Conservation (phyloP, 192 early-diverging fungal species). For the Coemansia sp. region DNA sequence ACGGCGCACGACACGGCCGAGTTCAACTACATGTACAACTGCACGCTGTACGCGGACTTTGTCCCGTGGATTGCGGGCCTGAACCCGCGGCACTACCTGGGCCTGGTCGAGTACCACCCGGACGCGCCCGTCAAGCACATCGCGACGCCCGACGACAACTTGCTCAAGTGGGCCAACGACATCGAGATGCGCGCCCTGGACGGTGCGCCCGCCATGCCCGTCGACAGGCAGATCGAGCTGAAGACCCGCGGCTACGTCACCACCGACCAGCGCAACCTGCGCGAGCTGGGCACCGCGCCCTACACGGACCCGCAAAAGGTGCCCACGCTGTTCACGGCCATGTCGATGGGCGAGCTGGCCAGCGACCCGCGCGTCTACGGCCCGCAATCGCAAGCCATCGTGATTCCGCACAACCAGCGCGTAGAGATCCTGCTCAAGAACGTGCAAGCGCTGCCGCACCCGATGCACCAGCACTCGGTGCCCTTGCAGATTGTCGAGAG, state of each 20-base stretch:
- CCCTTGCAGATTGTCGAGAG: conserved; percentile 71
- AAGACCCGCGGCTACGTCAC: neutral
- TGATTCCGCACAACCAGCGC: conserved; percentile 60
- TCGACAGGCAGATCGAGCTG: conserved; percentile 14
- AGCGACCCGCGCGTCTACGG: conserved; percentile 59
- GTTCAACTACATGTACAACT: conserved; percentile 63
- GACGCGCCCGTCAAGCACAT: conserved; percentile 11
- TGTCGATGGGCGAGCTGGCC: conserved; percentile 54
- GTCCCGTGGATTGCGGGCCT: conserved; percentile 50
- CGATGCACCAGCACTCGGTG: conserved; percentile 79
- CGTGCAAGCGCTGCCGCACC: conserved; percentile 60
- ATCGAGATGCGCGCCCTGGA: conserved; percentile 11
- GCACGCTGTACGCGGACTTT: conserved; percentile 62
- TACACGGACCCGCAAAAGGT: conserved; percentile 12
- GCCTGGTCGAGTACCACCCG: conserved; percentile 15
- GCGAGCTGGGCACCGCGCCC: neutral
- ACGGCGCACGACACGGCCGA: conserved; percentile 57
- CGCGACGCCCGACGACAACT: neutral
- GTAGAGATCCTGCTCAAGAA: conserved; percentile 70
- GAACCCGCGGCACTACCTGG: conserved; percentile 35
- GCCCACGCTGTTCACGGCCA: conserved; percentile 61
- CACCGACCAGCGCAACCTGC: neutral
- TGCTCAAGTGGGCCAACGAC: conserved; percentile 19
- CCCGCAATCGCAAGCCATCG: conserved; percentile 55
- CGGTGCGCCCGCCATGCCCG: conserved; percentile 15